Evolutionary conservation across 2,329 filamentous ascomycete genomes (phyloP), one percentile per base, ranked within the genome.

Genomic region (Aspergillus candidus): DNA sequence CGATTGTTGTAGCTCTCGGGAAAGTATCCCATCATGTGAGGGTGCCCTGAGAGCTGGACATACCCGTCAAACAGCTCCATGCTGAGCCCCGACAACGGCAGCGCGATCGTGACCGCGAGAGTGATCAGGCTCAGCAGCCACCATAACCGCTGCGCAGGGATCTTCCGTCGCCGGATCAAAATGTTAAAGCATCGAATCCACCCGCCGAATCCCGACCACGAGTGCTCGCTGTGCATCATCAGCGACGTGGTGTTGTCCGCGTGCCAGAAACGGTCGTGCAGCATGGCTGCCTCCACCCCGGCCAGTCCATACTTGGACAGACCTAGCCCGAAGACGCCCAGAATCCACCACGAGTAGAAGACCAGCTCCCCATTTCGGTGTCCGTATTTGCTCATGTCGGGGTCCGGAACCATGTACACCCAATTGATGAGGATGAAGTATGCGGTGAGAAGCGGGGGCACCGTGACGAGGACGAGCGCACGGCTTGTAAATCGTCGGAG

Each of bases 331-430:
- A 51, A 51, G 5, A 51, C 49, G 35, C 49, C 47, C 13, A 49
- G 36, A n/a, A 51, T 22, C 38, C 49, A 51, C 49, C 49, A 51
- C n/a, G 47, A 47, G 33, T 51, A 51, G 17, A 35, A 38, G 7
- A 49, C n/a, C 43, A 43, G 47, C 22, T 36, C 38, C 22, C 35
- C 45, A 15, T 43, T 35, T 3, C 32, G 13, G 15, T 17, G 27
- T 13, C 45, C 45, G 32, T 40, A 47, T n/a, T 40, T 40, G 22
- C 22, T 27, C 22, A 27, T 7, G 22, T 27, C 22, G 7, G 22
- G 22, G 22, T 27, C 22, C 22, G 22, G 22, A 7, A 27, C 22
- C 22, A 27, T 27, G 22, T 27, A 27, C 22, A 27, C 22, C 22
- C 22, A 27, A 6, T 27, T 27, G 22, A 27, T 27, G 22, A 27